These are phyloP conservation scores for Lasiodiplodia hormozganensis DNA, from an alignment of 2,329 filamentous ascomycete species.

Conservation along the genomic window DNA sequence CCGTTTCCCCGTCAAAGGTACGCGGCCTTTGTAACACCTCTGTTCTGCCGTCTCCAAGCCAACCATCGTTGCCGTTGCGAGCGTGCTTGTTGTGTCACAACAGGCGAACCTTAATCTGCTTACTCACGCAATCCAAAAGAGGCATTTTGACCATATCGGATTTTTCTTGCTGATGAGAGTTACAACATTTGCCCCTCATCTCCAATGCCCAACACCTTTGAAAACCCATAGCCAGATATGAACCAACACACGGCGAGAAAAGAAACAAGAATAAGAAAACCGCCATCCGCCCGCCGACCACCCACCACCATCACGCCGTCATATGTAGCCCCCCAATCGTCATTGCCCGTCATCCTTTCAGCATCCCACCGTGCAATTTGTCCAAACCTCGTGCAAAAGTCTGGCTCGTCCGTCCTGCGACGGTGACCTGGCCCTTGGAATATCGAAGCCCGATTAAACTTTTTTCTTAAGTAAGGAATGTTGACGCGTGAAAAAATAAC, in stretches of 20 bases:
- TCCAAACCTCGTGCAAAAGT: conserved; percentile 16
- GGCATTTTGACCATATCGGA: conserved; percentile 6
- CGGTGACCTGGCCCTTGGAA: conserved; percentile 10
- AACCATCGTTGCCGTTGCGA: neutral
- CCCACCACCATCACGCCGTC: conserved; percentile 10
- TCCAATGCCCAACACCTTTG: conserved; percentile 28
- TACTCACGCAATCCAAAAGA: neutral
- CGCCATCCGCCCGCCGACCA: conserved; percentile 12
- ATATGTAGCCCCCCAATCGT: conserved; percentile 9
- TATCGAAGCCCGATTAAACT: conserved; percentile 19
- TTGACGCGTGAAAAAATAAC: conserved; percentile 15
- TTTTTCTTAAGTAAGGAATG: conserved; percentile 16
- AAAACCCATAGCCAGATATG: conserved; percentile 25
- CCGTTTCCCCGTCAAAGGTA: neutral
- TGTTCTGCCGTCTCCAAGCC: conserved; percentile 7
- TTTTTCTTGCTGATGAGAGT: conserved; percentile 17
- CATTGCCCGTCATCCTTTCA: neutral
- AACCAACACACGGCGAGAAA: conserved; percentile 27
- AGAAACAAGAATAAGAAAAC: conserved; percentile 8
- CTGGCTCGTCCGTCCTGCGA: conserved; percentile 4
- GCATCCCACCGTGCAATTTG: conserved; percentile 14
- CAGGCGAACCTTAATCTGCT: conserved; percentile 5
- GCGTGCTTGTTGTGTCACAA: conserved; percentile 4
- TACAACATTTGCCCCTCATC: conserved; percentile 19
- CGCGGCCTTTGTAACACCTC: neutral